Base-by-base conservation (phyloP, 2,329 filamentous ascomycete species). In the Coniochaeta prunicola region DNA sequence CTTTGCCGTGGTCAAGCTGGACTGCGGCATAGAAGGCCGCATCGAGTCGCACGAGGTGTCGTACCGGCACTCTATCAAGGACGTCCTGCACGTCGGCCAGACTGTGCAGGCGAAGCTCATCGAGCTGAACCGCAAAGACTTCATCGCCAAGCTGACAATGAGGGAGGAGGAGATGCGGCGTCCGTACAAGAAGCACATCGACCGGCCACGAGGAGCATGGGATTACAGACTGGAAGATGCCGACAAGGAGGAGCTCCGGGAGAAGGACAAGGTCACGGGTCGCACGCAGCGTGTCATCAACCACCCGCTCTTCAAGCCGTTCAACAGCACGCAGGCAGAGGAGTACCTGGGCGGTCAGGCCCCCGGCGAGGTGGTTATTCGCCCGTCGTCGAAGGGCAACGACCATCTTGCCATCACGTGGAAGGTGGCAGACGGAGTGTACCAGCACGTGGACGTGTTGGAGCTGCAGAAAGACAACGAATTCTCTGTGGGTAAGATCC, bases 401-500 rank as follows among this genome's bases (percentile, higher is more conserved):
- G 94, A 99, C 71, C 94, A 99, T 76, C 80, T 99, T 58, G 92
- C 93, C 8, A 86, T 99, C 53, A 99, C 94, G 0, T 99, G 94
- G 94, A 99, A 99, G 78, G 92, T 99, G 15, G 89, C 91, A 1
- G 92, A 97, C 71, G 89, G 89, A 60, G 87, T 97, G n/a, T 99
- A 92, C 72, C 92, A 99, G 74, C 94, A 99, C 73, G 91, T 99
- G 63, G 94, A 99, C 73, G 93, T 99, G 34, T 82, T 99, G 40
- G 94, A 99, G 75, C 81, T 99, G 69, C 91, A 96, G 73, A 99
- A 99, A 75, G 91, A 96, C 63, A 97, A 92, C 62, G 93, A 97
- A 71, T 97, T 97, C 71, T 92, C 92, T 0, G 88, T 97, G 3
- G 94, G 94, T 62, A 88, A 88, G 66, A 87, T 88, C 45, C 81